Evolutionary conservation across 2,329 filamentous ascomycete species (phyloP).

Genomic region (Coniochaeta pulveracea): DNA sequence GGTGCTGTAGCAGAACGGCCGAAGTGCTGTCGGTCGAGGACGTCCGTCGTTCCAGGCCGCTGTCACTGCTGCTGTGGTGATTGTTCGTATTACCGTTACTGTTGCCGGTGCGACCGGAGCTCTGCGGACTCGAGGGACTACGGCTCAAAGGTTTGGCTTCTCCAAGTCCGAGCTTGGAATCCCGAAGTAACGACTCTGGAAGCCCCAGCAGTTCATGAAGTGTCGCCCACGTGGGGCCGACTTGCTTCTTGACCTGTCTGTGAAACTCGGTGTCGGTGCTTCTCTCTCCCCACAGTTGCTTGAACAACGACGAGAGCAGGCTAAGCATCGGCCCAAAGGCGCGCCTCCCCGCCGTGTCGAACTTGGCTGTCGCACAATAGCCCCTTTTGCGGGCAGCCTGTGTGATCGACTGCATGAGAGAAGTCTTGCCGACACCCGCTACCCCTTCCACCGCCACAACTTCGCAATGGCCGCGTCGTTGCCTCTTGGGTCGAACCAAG

Average conservation of each 20-base stretch:
- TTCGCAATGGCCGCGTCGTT: slow-evolving; percentile 51
- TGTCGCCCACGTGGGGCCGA: slow-evolving; percentile 53
- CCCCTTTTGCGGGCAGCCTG: slow-evolving; percentile 48
- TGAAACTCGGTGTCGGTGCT: slow-evolving; percentile 56
- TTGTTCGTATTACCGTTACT: too few relatives aligned
- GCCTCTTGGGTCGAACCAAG: slow-evolving; percentile 33
- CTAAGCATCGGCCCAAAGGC: slow-evolving; percentile 54
- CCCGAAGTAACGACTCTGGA: slow-evolving; percentile 61
- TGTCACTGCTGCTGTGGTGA: slow-evolving; percentile 12
- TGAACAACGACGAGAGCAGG: slow-evolving; percentile 54
- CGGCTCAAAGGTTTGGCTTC: slow-evolving; percentile 23
- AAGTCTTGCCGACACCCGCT: slow-evolving; percentile 54
- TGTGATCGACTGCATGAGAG: slow-evolving; percentile 51
- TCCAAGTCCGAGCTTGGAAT: too few relatives aligned
- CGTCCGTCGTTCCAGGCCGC: slow-evolving; percentile 28
- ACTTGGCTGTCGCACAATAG: slow-evolving; percentile 56
- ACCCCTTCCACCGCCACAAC: slow-evolving; percentile 50
- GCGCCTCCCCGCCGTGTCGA: slow-evolving; percentile 47
- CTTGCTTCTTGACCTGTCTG: slow-evolving; percentile 47
- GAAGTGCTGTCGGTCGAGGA: slow-evolving; percentile 38
- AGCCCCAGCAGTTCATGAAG: slow-evolving; percentile 50
- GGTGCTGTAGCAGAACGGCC: too few relatives aligned
- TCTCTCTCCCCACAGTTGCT: slow-evolving; percentile 55
- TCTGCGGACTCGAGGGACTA: slow-evolving; percentile 23
- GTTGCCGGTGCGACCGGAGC: slow-evolving; percentile 9